Base-by-base conservation (phyloP, 768 basidiomycete species). In the Russula sp. region DNA sequence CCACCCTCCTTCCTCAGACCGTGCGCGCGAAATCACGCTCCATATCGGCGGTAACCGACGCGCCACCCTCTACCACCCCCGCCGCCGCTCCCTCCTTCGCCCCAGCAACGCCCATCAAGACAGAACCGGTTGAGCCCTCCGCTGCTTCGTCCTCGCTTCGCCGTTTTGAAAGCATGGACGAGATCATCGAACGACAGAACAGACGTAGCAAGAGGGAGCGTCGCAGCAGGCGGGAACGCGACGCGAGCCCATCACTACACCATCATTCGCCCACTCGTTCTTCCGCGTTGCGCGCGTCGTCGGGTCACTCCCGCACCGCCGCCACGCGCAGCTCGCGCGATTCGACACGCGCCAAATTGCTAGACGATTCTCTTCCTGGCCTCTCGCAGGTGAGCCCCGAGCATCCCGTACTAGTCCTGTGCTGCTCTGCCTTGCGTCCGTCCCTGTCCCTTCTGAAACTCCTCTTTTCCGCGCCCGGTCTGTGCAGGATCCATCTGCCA, bases 131-230 rank as follows among this genome's bases (percentile, higher is more conserved):
- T 49, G 86, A 88, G 59, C 71, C 70, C 25, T 29, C 25, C 25
- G 56, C 45, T 8, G 39, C 59, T n/a, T 60, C 74, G 47, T 70
- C 80, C 55, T 79, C 83, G 13, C 71, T 77, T 25, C 81, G 86
- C 35, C 82, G 80, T 39, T 82, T 83, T 73, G 85, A 86, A 65
- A 87, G 79, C 69, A 90, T 90, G 88, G 86, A 90, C 64, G 75
- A 82, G 74, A 81, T 90, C 45, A 80, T 90, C 63, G 88, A 90
- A 71, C 81, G 85, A 48, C 86, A 88, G 70, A 77, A 72, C 61
- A 79, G 83, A 58, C 82, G 80, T 63, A 79, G 71, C 59, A 79
- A 77, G 68, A 81, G 76, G 56, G 83, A 81, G 80, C 82, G 69
- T 79, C 75, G 54, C 52, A 63, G 20, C 59, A 75, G 70, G 51